phyloP scores from a whole-genome alignment of 352 stramenopile species.

The Plasmopara halstedii region DNA sequence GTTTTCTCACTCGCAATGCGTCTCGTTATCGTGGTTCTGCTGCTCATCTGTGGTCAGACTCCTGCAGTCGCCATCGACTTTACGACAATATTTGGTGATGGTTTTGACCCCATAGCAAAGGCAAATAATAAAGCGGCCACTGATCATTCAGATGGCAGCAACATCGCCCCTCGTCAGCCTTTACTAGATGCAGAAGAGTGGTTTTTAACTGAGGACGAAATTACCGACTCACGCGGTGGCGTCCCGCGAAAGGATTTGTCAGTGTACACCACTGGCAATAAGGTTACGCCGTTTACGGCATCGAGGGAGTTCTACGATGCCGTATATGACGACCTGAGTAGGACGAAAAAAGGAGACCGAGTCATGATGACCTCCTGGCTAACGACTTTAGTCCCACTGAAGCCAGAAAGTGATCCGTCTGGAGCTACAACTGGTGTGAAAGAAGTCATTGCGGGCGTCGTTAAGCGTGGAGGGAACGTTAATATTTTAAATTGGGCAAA shows the following conservation, averaged over 20 bases:
- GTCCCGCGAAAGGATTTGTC: slow-evolving; percentile 28
- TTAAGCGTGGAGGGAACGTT: slow-evolving; percentile 32
- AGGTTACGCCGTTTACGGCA: slow-evolving; percentile 31
- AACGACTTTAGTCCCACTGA: slow-evolving; percentile 34
- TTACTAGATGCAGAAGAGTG: slow-evolving; percentile 33
- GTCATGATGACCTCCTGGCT: slow-evolving; percentile 41
- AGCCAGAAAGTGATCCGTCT: slow-evolving; percentile 20
- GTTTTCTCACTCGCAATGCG: no score
- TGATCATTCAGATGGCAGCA: slow-evolving; percentile 15
- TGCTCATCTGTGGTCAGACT: no score
- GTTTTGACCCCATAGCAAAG: no score
- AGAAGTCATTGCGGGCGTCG: slow-evolving; percentile 24
- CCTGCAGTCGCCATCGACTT: no score
- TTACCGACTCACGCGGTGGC: slow-evolving; percentile 33
- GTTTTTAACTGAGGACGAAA: slow-evolving; percentile 50
- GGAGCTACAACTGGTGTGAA: slow-evolving; percentile 22
- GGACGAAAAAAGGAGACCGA: slow-evolving; percentile 14
- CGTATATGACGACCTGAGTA: slow-evolving; percentile 33
- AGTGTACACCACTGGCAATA: slow-evolving; percentile 29
- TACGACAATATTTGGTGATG: no score
- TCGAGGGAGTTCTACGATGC: slow-evolving; percentile 42
- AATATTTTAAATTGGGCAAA: slow-evolving; percentile 52
- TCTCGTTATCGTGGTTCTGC: no score
- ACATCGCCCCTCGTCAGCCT: slow-evolving; percentile 28
- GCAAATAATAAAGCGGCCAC: no score